A percentile compares a stretch with the other conserved stretches of the same genome.
These are phyloP conservation scores for Evernia prunastri DNA, from an alignment of 495 filamentous ascomycete species.

Conservation along the genomic window DNA sequence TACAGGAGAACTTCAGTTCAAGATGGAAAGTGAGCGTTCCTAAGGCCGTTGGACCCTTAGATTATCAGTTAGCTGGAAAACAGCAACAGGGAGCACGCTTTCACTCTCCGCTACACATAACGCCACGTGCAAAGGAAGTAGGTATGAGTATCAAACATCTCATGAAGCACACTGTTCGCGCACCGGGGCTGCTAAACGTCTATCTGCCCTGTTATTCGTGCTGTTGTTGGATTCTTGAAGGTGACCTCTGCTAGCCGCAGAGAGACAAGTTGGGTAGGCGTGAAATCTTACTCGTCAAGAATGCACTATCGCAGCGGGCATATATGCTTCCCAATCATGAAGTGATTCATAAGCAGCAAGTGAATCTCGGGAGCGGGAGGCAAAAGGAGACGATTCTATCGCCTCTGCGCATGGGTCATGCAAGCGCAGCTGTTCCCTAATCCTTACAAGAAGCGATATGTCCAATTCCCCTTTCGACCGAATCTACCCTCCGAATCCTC, in stretches of 20 bases:
- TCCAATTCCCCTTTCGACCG: neutral
- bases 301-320: too few relatives aligned
- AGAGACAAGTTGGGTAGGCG: neutral
- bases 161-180: too few relatives aligned
- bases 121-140: too few relatives aligned
- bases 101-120: too few relatives aligned
- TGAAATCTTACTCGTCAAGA: neutral
- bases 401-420: neutral
- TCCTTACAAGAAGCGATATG: neutral
- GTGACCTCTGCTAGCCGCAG: neutral
- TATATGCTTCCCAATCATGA: neutral
- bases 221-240: neutral
- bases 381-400: neutral
- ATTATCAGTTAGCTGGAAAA: too few relatives aligned
- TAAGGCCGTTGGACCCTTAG: too few relatives aligned
- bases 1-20: too few relatives aligned
- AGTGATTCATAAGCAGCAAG: neutral
- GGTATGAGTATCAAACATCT: too few relatives aligned
- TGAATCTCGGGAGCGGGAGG: neutral
- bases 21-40: too few relatives aligned
- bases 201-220: neutral
- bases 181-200: neutral
- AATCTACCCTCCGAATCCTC: too few relatives aligned
- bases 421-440: neutral
- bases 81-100: too few relatives aligned